phyloP scores from a whole-genome alignment of 1,139 yeast species.

The Zygoascus hellenicus region DNA sequence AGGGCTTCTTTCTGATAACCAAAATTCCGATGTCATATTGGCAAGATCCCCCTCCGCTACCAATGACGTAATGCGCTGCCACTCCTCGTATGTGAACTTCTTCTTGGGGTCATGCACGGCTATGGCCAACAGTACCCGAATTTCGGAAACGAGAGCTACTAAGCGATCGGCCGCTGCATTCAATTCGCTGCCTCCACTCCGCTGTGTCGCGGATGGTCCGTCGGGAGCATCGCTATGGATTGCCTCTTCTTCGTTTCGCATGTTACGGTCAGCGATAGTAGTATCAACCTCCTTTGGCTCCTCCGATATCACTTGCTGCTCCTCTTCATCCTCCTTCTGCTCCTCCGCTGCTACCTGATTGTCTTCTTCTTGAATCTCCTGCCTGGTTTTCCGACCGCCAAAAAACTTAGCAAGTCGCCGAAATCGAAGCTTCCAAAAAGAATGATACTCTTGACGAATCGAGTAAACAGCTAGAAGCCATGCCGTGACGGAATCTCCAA shows the following conservation, averaged over 20 bases:
- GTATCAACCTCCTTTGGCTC: neutral
- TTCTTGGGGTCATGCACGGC: slow-evolving; percentile 34
- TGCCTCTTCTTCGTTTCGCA: neutral
- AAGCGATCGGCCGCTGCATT: neutral
- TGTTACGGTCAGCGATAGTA: neutral
- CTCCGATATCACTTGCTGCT: neutral
- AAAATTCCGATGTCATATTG: slow-evolving; percentile 29
- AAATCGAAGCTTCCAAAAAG: slow-evolving; percentile 19
- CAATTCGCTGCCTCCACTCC: no score
- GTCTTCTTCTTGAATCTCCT: slow-evolving; percentile 11
- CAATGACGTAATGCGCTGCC: slow-evolving; percentile 38
- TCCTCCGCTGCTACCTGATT: slow-evolving; percentile 12
- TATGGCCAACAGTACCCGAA: slow-evolving; percentile 17
- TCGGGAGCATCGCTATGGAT: neutral
- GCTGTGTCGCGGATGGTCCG: no score
- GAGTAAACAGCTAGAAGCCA: slow-evolving; percentile 15
- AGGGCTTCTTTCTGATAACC: slow-evolving; percentile 63
- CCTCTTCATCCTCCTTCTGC: slow-evolving; percentile 3
- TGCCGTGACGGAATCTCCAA: slow-evolving; percentile 18
- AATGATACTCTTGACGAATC: slow-evolving; percentile 13
- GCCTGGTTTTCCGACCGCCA: neutral
- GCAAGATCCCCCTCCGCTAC: slow-evolving; percentile 23
- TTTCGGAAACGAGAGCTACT: neutral
- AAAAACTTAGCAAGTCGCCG: slow-evolving; percentile 15
- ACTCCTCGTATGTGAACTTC: slow-evolving; percentile 41